Evolutionary conservation across 2,329 filamentous ascomycete species (phyloP), one percentile per base, ranked within the genome.

Genomic region (Botrytis deweyae): DNA sequence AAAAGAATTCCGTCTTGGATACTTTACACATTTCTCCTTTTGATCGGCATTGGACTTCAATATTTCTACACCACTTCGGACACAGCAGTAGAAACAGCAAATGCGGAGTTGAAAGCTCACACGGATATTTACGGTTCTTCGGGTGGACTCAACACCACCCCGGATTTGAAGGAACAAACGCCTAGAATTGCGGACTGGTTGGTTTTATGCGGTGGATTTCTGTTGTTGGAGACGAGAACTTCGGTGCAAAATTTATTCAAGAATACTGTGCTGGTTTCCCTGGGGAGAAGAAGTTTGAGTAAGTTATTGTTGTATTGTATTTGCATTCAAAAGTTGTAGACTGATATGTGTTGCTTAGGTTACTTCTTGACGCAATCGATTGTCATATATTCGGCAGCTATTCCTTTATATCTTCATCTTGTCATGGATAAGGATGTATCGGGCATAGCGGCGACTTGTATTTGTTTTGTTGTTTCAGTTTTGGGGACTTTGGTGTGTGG

Each of bases 221-320:
- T 84, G 18, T 73, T 84, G 42, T 73, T 86, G 12, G 84, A 86
- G 76, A 83, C 81, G 3, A 83, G 79, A 38, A 80, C 81, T 18
- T 52, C 77, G 22, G 73, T 84, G 38, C 83, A 84, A 73, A 79
- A 72, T 22, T 66, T 83, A 4, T 81, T 86, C 29, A 75, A 79
- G 42, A 82, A 80, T 72, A 78, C 74, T 18, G 63, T 82, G 4
- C 78, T 85, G 33, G 78, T 83, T 29, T 81, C 78, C 52, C 74
- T 86, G 7, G 84, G 84, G 22, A 81, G 78, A 70, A 78, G 84
- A 69, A 84, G 84, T 25, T 82, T 85, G 72, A 85, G 84, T 85
- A 81, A 81, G 84, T 76, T 42, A 1, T 18, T 69, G 10, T 40
- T 29, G 18, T 29, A 0, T 10, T 12, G 6, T 29, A 4, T 18